Conservation (phyloP, 225 moss, liverwort and hornwort species). For the Bryum argenteum region DNA sequence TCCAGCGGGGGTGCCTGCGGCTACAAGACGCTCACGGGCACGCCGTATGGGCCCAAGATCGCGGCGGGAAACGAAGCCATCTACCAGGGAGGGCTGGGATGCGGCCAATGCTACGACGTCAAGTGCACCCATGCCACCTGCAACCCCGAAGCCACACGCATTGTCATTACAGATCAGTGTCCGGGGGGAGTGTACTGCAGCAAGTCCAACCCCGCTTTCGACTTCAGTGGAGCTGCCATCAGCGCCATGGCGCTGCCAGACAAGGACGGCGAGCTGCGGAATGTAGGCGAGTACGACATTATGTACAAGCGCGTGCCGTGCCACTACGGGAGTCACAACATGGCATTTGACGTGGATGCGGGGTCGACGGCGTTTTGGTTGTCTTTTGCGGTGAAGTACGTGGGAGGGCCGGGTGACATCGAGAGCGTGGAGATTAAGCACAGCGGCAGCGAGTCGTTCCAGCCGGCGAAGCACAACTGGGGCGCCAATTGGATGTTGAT, state of each 20-base stretch:
- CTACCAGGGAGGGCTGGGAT: constrained; percentile 30
- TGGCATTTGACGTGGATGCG: neutral
- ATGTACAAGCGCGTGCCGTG: neutral
- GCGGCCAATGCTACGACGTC: constrained; percentile 43
- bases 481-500: constrained; percentile 21
- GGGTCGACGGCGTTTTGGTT: constrained; percentile 24
- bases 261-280: neutral
- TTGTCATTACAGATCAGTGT: constrained; percentile 1
- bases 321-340: constrained; percentile 7
- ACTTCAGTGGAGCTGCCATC: constrained; percentile 5
- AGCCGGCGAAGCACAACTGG: constrained; percentile 24
- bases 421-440: constrained; percentile 24
- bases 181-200: constrained; percentile 9
- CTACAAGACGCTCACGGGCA: constrained; percentile 26
- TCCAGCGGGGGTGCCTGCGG: constrained; percentile 48
- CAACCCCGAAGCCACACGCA: neutral
- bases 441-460: neutral
- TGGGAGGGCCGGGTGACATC: constrained; percentile 25
- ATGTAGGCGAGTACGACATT: neutral
- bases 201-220: constrained; percentile 14
- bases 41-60: constrained; percentile 28
- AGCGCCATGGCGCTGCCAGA: neutral
- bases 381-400: constrained; percentile 28
- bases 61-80: constrained; percentile 38
- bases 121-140: constrained; percentile 25